Evolutionary conservation across 345 rosid species (phyloP), one percentile per base, ranked within the genome.

Genomic region (Lumnitzera racemosa): DNA sequence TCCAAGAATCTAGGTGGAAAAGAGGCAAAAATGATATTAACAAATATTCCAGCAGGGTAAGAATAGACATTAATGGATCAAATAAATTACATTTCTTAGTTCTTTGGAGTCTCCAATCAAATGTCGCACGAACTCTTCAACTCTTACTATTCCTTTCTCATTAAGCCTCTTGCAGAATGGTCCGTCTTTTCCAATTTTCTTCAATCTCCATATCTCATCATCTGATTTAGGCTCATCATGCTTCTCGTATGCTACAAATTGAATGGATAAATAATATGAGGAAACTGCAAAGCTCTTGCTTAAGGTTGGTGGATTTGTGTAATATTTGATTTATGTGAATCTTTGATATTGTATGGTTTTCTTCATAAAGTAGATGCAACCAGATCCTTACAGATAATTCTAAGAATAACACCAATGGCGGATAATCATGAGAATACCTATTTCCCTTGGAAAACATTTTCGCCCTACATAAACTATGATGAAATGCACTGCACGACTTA

Each of bases 181-280:
- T 23, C 56, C 56, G 1, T 24, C 56, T 31, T 24, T 24, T 25
- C 36, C 56, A 53, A 53, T 53, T 53, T 23, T 53, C 31, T 53
- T 36, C 56, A 53, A 53, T 53, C 36, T 53, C 36, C 56, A 24
- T 15, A 24, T 31, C 14, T 53, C 56, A 53, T 53, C 56, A 53
- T 25, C 16, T 24, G 29, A 53, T 24, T 14, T n/a, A 23, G 56
- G 56, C 11, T 25, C 23, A 23, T 53, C 7, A 14, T 53, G 56
- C 56, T 53, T 53, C 56, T 53, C 16, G 4, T 36, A 36, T 36
- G 43, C 11, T 36, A 9, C 43, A 36, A 36, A 36, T 9, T 36
- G 10, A 9, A 36, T 9, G 1, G 2, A 36, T 5, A 4, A 4
- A 36, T 9, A 36, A 36, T 4, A 9, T 36, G 43, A 36, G 43